A percentile compares a stretch with the other conserved stretches of the same genome.
Conservation (phyloP, 805 yeast species). For the Spathaspora arborariae region DNA sequence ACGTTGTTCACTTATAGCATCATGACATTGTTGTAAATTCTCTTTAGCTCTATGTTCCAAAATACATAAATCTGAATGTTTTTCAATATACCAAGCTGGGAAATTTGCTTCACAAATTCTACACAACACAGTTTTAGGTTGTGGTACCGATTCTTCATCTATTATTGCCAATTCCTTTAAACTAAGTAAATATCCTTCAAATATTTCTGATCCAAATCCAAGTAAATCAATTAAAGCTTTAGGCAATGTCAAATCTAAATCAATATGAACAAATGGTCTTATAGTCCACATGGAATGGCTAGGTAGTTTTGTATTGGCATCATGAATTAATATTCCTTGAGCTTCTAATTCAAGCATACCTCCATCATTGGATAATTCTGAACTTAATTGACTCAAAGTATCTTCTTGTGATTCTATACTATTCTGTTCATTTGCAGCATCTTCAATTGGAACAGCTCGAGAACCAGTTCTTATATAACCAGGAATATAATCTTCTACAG, state of each 20-base stretch:
- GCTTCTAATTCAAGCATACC: constrained; percentile 78
- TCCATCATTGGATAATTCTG: constrained; percentile 50
- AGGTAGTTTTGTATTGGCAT: constrained; percentile 52
- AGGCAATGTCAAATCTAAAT: constrained; percentile 67
- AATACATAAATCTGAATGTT: constrained; percentile 83
- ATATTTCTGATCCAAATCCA: constrained; percentile 86
- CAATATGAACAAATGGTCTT: constrained; percentile 66
- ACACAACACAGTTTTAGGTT: constrained; percentile 81
- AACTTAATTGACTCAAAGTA: constrained; percentile 13
- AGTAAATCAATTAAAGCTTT: constrained; percentile 63
- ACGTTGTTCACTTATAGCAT: constrained; percentile 68
- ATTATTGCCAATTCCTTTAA: constrained; percentile 62
- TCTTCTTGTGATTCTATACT: not conserved
- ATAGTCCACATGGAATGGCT: constrained; percentile 92
- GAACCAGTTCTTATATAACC: not conserved
- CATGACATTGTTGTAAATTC: constrained; percentile 71
- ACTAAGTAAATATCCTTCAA: constrained; percentile 66
- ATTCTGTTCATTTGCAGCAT: not conserved
- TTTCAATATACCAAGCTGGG: constrained; percentile 97
- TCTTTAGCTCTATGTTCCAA: constrained; percentile 82
- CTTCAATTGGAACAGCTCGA: not conserved
- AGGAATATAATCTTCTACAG: constrained; percentile 8
- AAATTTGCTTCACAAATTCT: constrained; percentile 86
- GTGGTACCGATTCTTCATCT: constrained; percentile 63
- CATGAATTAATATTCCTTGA: constrained; percentile 83